These are phyloP conservation scores for Babesia caballi DNA, from an alignment of 169 alveolate genomes.

Conservation along the genomic window DNA sequence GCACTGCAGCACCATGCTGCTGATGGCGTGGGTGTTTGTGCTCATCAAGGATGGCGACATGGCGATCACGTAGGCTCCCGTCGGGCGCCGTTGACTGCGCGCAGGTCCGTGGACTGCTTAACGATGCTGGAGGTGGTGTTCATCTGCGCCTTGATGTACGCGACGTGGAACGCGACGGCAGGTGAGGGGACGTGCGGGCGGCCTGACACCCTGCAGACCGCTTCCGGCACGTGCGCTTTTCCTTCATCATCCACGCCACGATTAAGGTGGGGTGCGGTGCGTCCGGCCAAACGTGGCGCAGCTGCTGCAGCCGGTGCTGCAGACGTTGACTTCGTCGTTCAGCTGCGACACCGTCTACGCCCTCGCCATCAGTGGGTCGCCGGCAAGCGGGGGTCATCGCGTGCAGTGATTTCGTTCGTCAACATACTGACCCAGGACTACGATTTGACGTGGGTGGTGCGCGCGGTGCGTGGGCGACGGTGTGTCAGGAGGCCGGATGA, in stretches of 20 bases:
- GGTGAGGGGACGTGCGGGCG: slow-evolving; percentile 9
- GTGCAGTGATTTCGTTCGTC: slow-evolving; percentile 36
- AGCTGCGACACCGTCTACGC: slow-evolving; percentile 57
- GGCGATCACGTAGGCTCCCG: slow-evolving; percentile 5
- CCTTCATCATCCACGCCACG: slow-evolving; percentile 28
- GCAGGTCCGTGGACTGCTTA: slow-evolving; percentile 19
- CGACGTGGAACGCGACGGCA: slow-evolving; percentile 2
- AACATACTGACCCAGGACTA: slow-evolving; percentile 45
- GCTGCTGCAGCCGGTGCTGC: slow-evolving; percentile 59
- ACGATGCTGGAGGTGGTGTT: slow-evolving; percentile 9
- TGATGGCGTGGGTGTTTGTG: slow-evolving; percentile 37
- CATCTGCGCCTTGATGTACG: slow-evolving; percentile 27
- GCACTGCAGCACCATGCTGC: slow-evolving; percentile 52
- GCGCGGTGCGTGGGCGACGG: not conserved
- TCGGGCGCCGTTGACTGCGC: not conserved
- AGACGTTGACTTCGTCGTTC: slow-evolving; percentile 57
- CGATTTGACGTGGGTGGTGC: slow-evolving; percentile 26
- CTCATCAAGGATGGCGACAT: slow-evolving; percentile 38
- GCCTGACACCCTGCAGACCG: not conserved
- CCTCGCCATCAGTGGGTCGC: slow-evolving; percentile 35
- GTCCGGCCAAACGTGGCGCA: not conserved
- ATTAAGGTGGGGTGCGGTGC: slow-evolving; percentile 12
- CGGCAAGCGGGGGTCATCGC: too few species aligned
- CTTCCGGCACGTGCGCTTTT: slow-evolving; percentile 2
- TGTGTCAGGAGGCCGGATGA: slow-evolving; percentile 15